These are phyloP conservation scores for Xerocomellus dryophilus DNA, from an alignment of 768 basidiomycete species.

Conservation along the genomic window DNA sequence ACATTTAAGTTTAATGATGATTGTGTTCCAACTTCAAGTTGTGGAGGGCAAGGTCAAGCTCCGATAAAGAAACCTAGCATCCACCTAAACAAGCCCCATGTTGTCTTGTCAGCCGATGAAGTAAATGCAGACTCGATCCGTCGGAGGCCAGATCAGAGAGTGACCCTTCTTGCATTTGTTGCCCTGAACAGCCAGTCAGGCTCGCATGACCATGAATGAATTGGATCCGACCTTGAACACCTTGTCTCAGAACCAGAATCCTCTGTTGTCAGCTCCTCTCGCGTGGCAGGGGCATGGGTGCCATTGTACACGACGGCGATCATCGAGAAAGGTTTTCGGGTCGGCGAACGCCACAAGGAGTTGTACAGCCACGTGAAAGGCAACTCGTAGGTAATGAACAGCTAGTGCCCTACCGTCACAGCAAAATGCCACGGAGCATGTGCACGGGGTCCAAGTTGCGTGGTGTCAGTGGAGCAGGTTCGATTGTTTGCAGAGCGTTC, in stretches of 20 bases:
- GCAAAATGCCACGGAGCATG: conserved; percentile 15
- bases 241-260: too few species aligned
- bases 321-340: conserved; percentile 4
- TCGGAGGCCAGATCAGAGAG: background rate
- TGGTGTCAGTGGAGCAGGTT: conserved; percentile 8
- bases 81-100: conserved; percentile 9
- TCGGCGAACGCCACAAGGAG: conserved; percentile 3
- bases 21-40: background rate
- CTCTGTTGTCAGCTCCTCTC: background rate
- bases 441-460: conserved; percentile 4
- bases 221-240: background rate
- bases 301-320: conserved; percentile 8
- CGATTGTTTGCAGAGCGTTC: conserved; percentile 4
- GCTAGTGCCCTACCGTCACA: background rate
- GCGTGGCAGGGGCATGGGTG: background rate
- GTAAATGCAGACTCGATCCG: conserved; percentile 8
- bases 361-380: conserved; percentile 8
- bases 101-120: conserved; percentile 5
- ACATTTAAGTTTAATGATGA: conserved; percentile 4
- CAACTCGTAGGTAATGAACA: conserved; percentile 8
- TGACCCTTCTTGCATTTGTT: background rate
- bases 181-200: background rate
- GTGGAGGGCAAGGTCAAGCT: conserved; percentile 4
- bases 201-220: conserved; percentile 1
- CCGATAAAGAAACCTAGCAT: conserved; percentile 2